Base-by-base conservation (phyloP, 116 monocot genomes). In the Cymodocea nodosa region DNA sequence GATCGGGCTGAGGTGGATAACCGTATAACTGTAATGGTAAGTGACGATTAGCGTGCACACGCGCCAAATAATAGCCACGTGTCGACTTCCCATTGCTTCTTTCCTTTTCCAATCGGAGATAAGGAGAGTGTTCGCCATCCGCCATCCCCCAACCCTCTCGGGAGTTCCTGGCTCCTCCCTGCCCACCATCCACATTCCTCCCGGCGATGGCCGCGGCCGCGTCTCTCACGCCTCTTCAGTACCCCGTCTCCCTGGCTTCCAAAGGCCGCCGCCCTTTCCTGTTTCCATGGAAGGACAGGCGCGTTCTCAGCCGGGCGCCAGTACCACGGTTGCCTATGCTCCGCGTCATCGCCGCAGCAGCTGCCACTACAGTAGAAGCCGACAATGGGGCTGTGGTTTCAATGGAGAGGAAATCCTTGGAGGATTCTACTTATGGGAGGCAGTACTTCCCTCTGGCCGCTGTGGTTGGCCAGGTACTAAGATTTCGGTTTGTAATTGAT, bases 361-460 rank as follows among this genome's bases (percentile, higher is more conserved):
- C 70, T 3, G 59, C 75, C 35, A 66, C 76, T 6, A 70, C 75
- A 18, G 66, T 80, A 56, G 87, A 83, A 23, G 71, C 87, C 76
- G 72, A 67, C 71, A 95, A 95, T 40, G 95, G 90, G 35, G 82
- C 85, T 7, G 68, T 83, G 35, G 58, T 68, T 60, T 20, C 73
- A 12, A n/a, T 76, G 18, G 40, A 24, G 30, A 50, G 35, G 54
- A 61, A 70, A 15, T 23, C 57, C 4, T 20, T 39, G 15, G 72
- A 60, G 4, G 63, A 24, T 0, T 35, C 30, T 22, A 23, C 61
- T 48, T 90, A 85, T 40, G 90, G 95, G 36, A 56, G 90, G 71
- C 71, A 85, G 87, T 90, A 70, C 75, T 95, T 95, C 78, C 95
- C 95, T 56, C 76, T 95, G 67, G 95, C 95, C 35, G 95, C 95